phyloP scores from a whole-genome alignment of 768 basidiomycete species.

The Phylloporus sp. region DNA sequence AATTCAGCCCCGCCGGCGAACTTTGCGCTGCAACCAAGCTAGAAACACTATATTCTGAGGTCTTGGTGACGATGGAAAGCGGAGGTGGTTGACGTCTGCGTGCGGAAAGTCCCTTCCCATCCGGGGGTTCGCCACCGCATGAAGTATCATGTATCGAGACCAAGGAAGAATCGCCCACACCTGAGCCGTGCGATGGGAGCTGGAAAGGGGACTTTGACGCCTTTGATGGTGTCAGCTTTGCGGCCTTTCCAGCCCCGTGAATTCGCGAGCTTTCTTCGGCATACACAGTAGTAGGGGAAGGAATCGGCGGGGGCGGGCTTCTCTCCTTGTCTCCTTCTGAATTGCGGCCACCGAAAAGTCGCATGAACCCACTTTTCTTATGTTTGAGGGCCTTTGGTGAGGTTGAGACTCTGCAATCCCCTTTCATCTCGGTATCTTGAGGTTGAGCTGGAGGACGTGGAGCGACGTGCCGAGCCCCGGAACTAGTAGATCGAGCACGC shows the following conservation, averaged over 20 bases:
- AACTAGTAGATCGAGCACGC: conserved; percentile 60
- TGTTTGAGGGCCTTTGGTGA: conserved; percentile 45
- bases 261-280: conserved; percentile 20
- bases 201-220: conserved; percentile 41
- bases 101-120: conserved; percentile 19
- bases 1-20: conserved; percentile 10
- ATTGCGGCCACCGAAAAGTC: conserved; percentile 57
- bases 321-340: conserved; percentile 33
- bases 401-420: conserved; percentile 31
- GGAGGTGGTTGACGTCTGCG: conserved; percentile 29
- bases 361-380: conserved; percentile 80
- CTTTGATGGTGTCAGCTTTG: conserved; percentile 28
- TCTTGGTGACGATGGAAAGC: conserved; percentile 27
- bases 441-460: conserved; percentile 33
- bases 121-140: conserved; percentile 10
- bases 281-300: conserved; percentile 40
- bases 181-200: conserved; percentile 29
- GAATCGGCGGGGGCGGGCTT: conserved; percentile 51
- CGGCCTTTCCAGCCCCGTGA: conserved; percentile 28
- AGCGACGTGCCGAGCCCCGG: conserved; percentile 42
- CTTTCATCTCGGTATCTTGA: conserved; percentile 40
- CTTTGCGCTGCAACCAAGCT: conserved; percentile 11
- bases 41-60: conserved; percentile 13
- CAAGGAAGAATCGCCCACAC: conserved; percentile 14
- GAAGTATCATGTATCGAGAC: conserved; percentile 4